Percentiles rank a stretch among this genome's conserved stretches.
phyloP scores from a whole-genome alignment of 2,329 filamentous ascomycete species.

The Phyllosticta paracitricarpa region DNA sequence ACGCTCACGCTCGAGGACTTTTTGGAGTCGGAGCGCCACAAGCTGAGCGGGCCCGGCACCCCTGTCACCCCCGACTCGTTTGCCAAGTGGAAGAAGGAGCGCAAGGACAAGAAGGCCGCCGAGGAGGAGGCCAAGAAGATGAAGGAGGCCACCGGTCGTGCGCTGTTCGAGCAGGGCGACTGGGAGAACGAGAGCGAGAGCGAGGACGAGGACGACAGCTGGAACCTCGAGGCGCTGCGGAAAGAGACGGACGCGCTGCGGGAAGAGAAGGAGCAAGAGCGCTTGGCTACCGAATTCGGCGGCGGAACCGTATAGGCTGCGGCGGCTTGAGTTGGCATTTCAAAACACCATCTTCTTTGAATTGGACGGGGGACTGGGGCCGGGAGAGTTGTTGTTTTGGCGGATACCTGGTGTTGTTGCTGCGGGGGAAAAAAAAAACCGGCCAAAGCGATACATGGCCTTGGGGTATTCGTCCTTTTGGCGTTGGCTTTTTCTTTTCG shows the following conservation, averaged over 20 bases:
- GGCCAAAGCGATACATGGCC: neutral
- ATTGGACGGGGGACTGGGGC: neutral
- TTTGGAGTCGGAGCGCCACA: conserved; percentile 90
- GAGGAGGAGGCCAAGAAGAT: conserved; percentile 82
- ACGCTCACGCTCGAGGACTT: conserved; percentile 96
- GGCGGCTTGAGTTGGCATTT: neutral
- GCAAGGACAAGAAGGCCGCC: conserved; percentile 88
- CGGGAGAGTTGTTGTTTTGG: neutral
- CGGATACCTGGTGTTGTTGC: neutral
- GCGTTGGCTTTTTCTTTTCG: neutral
- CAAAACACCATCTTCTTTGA: neutral
- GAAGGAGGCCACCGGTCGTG: conserved; percentile 91
- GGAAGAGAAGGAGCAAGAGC: conserved; percentile 68
- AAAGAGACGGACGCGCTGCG: conserved; percentile 72
- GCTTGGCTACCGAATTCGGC: conserved; percentile 27
- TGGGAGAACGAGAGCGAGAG: conserved; percentile 60
- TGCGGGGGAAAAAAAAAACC: neutral
- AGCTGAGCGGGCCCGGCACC: conserved; percentile 81
- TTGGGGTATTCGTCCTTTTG: neutral
- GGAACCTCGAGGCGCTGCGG: conserved; percentile 75
- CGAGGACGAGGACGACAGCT: conserved; percentile 51
- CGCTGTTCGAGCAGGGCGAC: conserved; percentile 92
- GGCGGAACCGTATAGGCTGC: neutral
- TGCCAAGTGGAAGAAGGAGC: conserved; percentile 93
- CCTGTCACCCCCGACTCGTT: conserved; percentile 90